Evolutionary conservation across 768 basidiomycete genomes (phyloP), one percentile per base, ranked within the genome.

Genomic region (Lanmaoa pseudosensibilis): DNA sequence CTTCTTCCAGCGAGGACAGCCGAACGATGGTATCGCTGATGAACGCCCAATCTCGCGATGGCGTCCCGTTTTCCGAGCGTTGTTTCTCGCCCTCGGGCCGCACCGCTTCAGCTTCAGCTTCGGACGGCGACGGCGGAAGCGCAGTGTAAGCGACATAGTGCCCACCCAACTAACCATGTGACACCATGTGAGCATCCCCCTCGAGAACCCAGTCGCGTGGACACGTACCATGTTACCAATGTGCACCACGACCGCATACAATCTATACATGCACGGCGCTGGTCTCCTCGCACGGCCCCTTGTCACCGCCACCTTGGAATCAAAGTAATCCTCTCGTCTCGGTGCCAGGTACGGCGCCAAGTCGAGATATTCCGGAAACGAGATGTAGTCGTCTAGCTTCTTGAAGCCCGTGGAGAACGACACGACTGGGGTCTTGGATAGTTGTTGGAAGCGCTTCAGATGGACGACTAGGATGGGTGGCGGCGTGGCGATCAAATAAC

Each of bases 371-470:
- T 94, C 90, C 0, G 95, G 95, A 73, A 97, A 98, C 44, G 90
- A 81, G 25, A 97, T 84, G 60, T 84, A 94, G 65, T 96, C 93
- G 62, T 98, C 95, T 52, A 96, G 73, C 74, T 95, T 95, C 78
- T 91, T 92, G 72, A 89, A 89, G 19, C 85, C 84, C 45, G 81
- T 81, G 37, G 86, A 82, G 63, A 87, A 84, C 18, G 84, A 83
- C 55, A 86, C 73, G 54, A 83, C 72, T 5, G 83, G 78, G 50
- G 79, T 78, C 73, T 87, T 88, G 39, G 78, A 77, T 9, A 87
- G 79, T 67, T 96, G 94, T 73, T 96, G 92, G 74, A 98, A 98
- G 45, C 95, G 83, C 75, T 98, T 98, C 48, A 97, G 81, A 64
- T 98, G 95, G 56, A 98, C 83, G 49, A 95, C 90, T 54, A 98